phyloP scores from a whole-genome alignment of 768 basidiomycete species.

The Lactarius tabidus region DNA sequence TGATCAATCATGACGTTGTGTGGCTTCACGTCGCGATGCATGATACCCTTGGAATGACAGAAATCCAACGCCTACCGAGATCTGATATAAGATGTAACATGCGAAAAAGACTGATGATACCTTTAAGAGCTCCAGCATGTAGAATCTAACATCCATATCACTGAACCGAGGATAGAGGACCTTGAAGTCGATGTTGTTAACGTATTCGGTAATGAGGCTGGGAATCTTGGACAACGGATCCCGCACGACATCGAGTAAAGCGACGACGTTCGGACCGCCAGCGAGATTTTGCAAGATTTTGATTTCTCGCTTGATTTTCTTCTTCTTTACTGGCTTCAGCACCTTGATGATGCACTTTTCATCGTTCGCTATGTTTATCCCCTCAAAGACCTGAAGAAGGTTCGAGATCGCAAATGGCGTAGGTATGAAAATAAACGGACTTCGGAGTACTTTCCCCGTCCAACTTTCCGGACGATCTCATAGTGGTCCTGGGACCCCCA shows the following conservation, averaged over 20 bases:
- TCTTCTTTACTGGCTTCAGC: conserved; percentile 98
- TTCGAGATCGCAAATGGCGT: not conserved
- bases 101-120: conserved; percentile 35
- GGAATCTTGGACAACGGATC: conserved; percentile 97
- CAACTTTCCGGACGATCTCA: conserved; percentile 95
- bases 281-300: conserved; percentile 97
- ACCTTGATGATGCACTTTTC: conserved; percentile 99
- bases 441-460: conserved; percentile 93
- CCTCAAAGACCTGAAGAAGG: conserved; percentile 74
- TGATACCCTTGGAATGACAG: conserved; percentile 98
- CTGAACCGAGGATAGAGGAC: conserved; percentile 92
- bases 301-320: conserved; percentile 99
- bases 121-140: conserved; percentile 96
- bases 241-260: conserved; percentile 90
- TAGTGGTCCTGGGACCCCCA: conserved; percentile 98
- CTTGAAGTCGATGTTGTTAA: conserved; percentile 98
- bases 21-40: conserved; percentile 98
- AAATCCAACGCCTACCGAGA: conserved; percentile 79
- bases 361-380: conserved; percentile 84
- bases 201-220: conserved; percentile 94
- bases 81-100: conserved; percentile 6
- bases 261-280: conserved; percentile 92
- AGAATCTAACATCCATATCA: conserved; percentile 93
- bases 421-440: conserved; percentile 38
- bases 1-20: conserved; percentile 99